Base-by-base conservation (phyloP, 2,329 filamentous ascomycete genomes). In the Ophiostoma triangulosporum region DNA sequence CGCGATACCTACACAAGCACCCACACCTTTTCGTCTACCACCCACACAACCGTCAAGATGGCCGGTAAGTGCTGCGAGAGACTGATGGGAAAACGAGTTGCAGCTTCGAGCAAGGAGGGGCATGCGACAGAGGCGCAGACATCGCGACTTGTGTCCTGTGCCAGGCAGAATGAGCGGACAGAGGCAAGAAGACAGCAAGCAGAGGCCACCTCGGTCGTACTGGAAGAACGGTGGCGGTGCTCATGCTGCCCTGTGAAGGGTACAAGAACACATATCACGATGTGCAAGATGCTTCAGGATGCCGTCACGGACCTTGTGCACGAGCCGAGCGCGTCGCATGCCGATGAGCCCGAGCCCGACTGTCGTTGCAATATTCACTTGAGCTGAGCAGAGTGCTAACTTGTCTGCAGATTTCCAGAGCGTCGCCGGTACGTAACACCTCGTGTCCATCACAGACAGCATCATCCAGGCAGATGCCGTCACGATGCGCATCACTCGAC, bases 381-480 rank as follows among this genome's bases (percentile, higher is more conserved):
- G 14, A 15, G 12, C 20, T n/a, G 7, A 1, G 15, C 40, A 45
- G 22, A 12, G 12, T 52, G 45, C 50, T 53, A 33, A 50, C 40
- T 17, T 17, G 15, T 50, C 20, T 26, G 11, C 38, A 55, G 56
- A 54, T 36, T 58, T 53, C 52, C 50, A 56, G 43, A 14, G 27
- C 14, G 52, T 59, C 24, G 57, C 58, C n/a, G 38, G 57, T 59
- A 38, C 31, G 57, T 56, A 24, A 26, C 24, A 40, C 40, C 14
- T 15, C 14, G n/a, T n/a, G n/a, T n/a, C n/a, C n/a, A n/a, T n/a
- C n/a, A n/a, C n/a, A n/a, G n/a, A 9, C 40, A 7, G n/a, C 22
- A 14, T n/a, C 24, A 14, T n/a, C 14, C 9, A 15, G 3, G 24
- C 12, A n/a, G 38, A 15, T 12, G 38, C 22, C 22, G 12, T 20